Conservation (phyloP, 108 stramenopile genomes). For the Cyclostephanos tholiformis region DNA sequence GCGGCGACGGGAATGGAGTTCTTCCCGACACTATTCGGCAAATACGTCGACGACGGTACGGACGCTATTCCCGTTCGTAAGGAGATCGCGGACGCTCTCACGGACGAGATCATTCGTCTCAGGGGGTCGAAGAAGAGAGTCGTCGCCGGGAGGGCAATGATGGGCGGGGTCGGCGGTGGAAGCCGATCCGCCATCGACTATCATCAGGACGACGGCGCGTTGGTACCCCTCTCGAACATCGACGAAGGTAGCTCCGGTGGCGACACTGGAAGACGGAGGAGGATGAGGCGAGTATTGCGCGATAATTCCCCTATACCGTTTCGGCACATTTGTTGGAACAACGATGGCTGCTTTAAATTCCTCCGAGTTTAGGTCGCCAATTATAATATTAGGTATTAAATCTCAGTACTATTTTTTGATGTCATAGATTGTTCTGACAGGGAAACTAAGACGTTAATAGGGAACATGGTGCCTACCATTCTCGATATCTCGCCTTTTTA, state of each 20-base stretch:
- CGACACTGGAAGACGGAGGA: slow-evolving; percentile 24
- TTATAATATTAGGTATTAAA: too few relatives aligned
- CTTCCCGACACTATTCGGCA: slow-evolving; percentile 57
- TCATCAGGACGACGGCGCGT: slow-evolving; percentile 6
- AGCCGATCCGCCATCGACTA: neutral
- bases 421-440: too few relatives aligned
- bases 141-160: neutral
- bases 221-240: slow-evolving; percentile 15
- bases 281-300: slow-evolving; percentile 28
- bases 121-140: too few relatives aligned
- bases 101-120: slow-evolving; percentile 29
- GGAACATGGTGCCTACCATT: too few relatives aligned
- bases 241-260: slow-evolving; percentile 1
- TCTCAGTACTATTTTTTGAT: too few relatives aligned
- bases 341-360: slow-evolving; percentile 32
- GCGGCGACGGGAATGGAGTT: slow-evolving; percentile 76
- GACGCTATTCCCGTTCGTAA: slow-evolving; percentile 31
- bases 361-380: neutral
- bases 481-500: too few relatives aligned
- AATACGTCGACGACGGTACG: slow-evolving; percentile 6
- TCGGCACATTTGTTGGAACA: slow-evolving; percentile 44
- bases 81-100: slow-evolving; percentile 48
- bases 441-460: too few relatives aligned
- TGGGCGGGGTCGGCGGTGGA: neutral
- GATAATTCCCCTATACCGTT: slow-evolving; percentile 35